Percentiles rank a stretch among this genome's conserved stretches.
Conservation (phyloP, 768 basidiomycete species). For the Terana coerulea region DNA sequence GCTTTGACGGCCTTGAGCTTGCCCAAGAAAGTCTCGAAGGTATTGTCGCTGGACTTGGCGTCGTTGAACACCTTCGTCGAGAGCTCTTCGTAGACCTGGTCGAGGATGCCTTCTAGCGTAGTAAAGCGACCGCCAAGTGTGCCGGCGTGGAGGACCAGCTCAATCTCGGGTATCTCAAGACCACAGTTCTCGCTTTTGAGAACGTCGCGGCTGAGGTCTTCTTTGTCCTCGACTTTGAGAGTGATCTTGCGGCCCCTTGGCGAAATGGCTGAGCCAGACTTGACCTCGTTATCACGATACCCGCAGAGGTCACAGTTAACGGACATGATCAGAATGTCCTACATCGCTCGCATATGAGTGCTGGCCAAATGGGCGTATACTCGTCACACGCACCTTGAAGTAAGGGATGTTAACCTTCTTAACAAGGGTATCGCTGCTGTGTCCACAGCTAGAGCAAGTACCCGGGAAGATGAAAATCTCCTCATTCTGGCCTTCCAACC, state of each 20-base stretch:
- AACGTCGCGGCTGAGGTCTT: constrained; percentile 91
- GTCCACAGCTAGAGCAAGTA: constrained; percentile 84
- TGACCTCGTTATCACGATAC: constrained; percentile 97
- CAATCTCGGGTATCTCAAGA: constrained; percentile 89
- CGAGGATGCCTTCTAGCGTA: constrained; percentile 91
- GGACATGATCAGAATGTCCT: constrained; percentile 98
- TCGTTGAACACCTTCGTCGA: constrained; percentile 85
- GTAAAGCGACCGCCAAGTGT: constrained; percentile 98
- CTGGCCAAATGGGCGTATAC: not conserved
- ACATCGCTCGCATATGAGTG: not conserved
- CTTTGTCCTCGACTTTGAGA: constrained; percentile 85
- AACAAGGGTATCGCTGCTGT: constrained; percentile 82
- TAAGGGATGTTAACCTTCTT: constrained; percentile 96
- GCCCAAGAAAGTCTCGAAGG: constrained; percentile 75
- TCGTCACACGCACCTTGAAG: constrained; percentile 83
- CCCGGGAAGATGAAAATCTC: constrained; percentile 90
- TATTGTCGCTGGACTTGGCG: constrained; percentile 45
- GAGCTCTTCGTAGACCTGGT: constrained; percentile 94
- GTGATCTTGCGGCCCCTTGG: constrained; percentile 82
- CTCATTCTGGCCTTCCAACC: constrained; percentile 53
- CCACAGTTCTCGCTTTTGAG: constrained; percentile 96
- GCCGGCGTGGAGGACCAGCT: constrained; percentile 85
- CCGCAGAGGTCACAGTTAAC: constrained; percentile 95
- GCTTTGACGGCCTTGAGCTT: constrained; percentile 77
- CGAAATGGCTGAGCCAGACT: constrained; percentile 89